These are phyloP conservation scores for Polyplosphaeria fusca DNA, from an alignment of 495 filamentous ascomycete genomes.

Conservation along the genomic window DNA sequence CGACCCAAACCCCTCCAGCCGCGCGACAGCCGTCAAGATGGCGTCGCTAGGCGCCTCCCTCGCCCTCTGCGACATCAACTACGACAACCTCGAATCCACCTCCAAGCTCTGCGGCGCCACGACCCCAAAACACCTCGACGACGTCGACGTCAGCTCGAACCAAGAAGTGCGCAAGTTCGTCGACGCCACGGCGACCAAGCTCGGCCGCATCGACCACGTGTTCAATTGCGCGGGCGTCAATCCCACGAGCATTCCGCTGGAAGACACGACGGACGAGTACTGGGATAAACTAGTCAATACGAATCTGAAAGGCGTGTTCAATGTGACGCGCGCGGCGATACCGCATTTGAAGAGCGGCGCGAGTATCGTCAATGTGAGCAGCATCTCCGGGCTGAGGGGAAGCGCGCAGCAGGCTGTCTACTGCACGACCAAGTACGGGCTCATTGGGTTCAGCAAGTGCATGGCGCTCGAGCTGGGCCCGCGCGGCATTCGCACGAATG, in stretches of 20 bases:
- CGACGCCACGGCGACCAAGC: slow-evolving; percentile 33
- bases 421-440: slow-evolving; percentile 53
- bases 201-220: slow-evolving; percentile 45
- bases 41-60: slow-evolving; percentile 46
- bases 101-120: slow-evolving; percentile 14
- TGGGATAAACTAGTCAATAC: slow-evolving; percentile 43
- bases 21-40: slow-evolving; percentile 49
- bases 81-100: slow-evolving; percentile 32
- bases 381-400: slow-evolving; percentile 44
- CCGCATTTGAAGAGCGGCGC: slow-evolving; percentile 31
- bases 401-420: slow-evolving; percentile 45
- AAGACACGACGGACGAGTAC: slow-evolving; percentile 38
- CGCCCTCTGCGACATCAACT: slow-evolving; percentile 48
- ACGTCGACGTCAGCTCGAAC: slow-evolving; percentile 43
- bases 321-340: slow-evolving; percentile 36
- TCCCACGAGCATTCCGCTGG: slow-evolving; percentile 39
- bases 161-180: slow-evolving; percentile 37
- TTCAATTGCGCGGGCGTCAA: slow-evolving; percentile 56
- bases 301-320: slow-evolving; percentile 39
- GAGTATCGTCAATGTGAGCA: slow-evolving; percentile 47
- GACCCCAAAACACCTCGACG: slow-evolving; percentile 31
- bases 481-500: slow-evolving; percentile 53
- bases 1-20: slow-evolving; percentile 15
- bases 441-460: slow-evolving; percentile 55
- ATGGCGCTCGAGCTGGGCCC: slow-evolving; percentile 55